Base-by-base conservation (phyloP, 2,329 filamentous ascomycete genomes). In the Mollisia scopiformis region DNA sequence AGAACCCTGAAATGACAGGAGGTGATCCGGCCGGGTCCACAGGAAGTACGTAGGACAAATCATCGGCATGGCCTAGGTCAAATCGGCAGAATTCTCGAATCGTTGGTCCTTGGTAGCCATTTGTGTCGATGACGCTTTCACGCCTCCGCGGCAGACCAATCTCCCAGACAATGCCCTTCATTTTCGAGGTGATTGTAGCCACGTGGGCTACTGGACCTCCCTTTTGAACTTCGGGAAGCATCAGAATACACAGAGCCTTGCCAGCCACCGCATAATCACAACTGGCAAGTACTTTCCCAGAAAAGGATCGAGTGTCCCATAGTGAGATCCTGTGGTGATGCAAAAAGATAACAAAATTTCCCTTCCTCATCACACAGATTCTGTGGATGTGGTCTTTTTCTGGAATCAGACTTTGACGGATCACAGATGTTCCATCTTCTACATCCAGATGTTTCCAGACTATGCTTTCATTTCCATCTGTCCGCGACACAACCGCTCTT, bases 1-100 rank as follows among this genome's bases (percentile, higher is more conserved):
- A 82, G 64, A 93, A 96, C 0, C 89, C 91, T 3, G 91, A 91
- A 11, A 87, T 84, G 2, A 88, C 82, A 1, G 88, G 85, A 39
- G 84, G 80, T 11, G 89, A 87, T 1, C 93, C 93, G 1, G 92
- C 93, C 54, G 93, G 92, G 70, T 97, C 93, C 50, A 96, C 92
- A 0, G 93, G 91, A 10, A 96, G 79, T 19, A 96, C 82, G 65
- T 88, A 88, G 14, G 84, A 82, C 47, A 89, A 74, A 53, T 84
- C 82, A n/a, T 86, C 82, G 0, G 79, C 77, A 19, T 79, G 79
- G 0, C 86, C 83, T 2, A 96, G 79, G 57, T 88, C 80, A 71
- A 96, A 95, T 1, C 76, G 83, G 71, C 87, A 92, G 65, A 92
- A 92, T 65, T 93, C 84, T 14, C 77, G 74, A 33, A 95, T 79